Base-by-base conservation (phyloP, 129 eudicot species). In the Flaveria linearis region DNA sequence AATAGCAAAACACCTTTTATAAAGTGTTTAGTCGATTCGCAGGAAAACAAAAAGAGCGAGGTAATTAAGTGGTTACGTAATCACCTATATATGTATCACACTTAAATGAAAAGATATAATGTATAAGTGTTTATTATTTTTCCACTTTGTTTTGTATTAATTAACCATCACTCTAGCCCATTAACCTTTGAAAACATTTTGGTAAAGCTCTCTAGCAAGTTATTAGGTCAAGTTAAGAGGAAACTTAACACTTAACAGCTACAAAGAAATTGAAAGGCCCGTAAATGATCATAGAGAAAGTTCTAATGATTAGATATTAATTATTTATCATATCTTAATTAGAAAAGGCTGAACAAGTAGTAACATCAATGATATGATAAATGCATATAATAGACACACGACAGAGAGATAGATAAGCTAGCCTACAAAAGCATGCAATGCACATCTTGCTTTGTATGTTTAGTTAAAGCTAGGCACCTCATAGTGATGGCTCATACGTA, bases 341-440 rank as follows among this genome's bases (percentile, higher is more conserved):
- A 22, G 11, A 57, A 57, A 22, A 23, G 64, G 12, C 3, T 57
- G 64, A 22, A 57, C 15, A 57, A 57, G 22, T 20, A 57, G 64
- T 9, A 57, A 57, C 16, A 57, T 5, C 64, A 10, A 20, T 57
- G 30, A 56, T 56, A 60, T 60, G 25, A 12, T 62, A 5, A 0
- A 0, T 20, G 22, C 68, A 62, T 33, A 28, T 15, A 26, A 55
- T 28, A 3, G 1, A 62, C 68, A 22, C 74, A 26, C 47, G 25
- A 30, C 62, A 25, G 26, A 71, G 26, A 71, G 62, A 26, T 49
- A 49, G 43, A 62, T 62, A 62, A 28, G 43, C n/a, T n/a, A n/a
- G n/a, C 68, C 17, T 62, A 62, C 20, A 13, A 62, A 62, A 62
- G 68, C 68, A 62, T 26, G 68, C 68, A 14, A 62, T 62, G 20